phyloP scores from a whole-genome alignment of 2,329 filamentous ascomycete genomes.

The Aspergillus japonicus region DNA sequence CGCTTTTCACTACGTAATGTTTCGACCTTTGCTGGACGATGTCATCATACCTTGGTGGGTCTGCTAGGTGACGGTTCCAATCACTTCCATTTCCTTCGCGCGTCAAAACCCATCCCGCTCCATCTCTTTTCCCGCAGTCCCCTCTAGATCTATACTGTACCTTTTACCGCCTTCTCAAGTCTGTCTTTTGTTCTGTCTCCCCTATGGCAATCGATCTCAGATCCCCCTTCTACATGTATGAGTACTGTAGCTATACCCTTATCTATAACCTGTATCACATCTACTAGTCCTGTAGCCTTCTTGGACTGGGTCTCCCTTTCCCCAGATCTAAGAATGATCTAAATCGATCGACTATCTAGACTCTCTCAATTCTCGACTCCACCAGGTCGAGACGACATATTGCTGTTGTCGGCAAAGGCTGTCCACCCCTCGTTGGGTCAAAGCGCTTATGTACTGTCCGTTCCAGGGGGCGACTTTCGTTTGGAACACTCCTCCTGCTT shows the following conservation, averaged over 20 bases:
- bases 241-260: too few species aligned
- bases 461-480: background rate
- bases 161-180: too few species aligned
- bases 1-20: background rate
- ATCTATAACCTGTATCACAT: background rate
- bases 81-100: background rate
- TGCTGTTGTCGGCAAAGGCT: background rate
- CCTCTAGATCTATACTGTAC: background rate
- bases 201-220: background rate
- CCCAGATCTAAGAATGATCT: background rate
- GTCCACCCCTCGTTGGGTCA: background rate
- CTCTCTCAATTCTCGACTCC: background rate
- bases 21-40: background rate
- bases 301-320: background rate
- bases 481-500: background rate
- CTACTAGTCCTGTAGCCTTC: background rate
- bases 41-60: background rate
- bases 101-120: background rate
- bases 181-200: background rate
- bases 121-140: background rate
- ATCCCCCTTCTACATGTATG: background rate
- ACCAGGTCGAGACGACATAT: background rate
- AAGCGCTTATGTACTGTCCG: background rate
- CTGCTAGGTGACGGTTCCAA: background rate
- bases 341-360: background rate